Conservation (phyloP, 1,284 basidiomycete species). For the Apiotrichum domesticum region DNA sequence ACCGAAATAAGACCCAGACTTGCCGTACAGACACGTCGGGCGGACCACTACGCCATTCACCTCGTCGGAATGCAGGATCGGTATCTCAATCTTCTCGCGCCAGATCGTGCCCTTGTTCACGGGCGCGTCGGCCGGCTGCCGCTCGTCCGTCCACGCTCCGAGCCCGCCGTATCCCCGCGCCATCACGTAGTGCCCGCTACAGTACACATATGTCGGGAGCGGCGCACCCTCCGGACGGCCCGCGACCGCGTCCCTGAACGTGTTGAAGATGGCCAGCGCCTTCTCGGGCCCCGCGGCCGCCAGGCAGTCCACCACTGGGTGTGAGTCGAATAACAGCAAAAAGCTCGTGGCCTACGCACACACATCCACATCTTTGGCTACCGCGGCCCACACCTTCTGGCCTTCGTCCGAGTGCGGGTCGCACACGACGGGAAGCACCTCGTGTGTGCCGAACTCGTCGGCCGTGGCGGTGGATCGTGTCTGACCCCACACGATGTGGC, state of each 20-base stretch:
- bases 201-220: constrained; percentile 50
- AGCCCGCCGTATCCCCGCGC: constrained; percentile 33
- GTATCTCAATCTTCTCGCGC: constrained; percentile 30
- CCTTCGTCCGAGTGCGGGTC: constrained; percentile 42
- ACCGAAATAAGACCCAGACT: constrained; percentile 10
- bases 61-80: constrained; percentile 20
- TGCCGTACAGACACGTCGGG: constrained; percentile 42
- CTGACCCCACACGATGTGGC: constrained; percentile 54
- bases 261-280: constrained; percentile 35
- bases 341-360: constrained; percentile 39
- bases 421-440: constrained; percentile 53
- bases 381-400: constrained; percentile 42
- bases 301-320: constrained; percentile 43
- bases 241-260: neutral
- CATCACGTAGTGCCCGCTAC: constrained; percentile 52
- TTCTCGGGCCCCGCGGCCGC: constrained; percentile 32
- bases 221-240: constrained; percentile 4
- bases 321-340: neutral
- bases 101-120: constrained; percentile 25
- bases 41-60: constrained; percentile 18
- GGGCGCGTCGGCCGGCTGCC: constrained; percentile 17
- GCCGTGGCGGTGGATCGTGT: constrained; percentile 46
- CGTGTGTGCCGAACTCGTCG: constrained; percentile 41
- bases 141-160: constrained; percentile 35
- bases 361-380: constrained; percentile 51